Percentiles rank a stretch among this genome's conserved stretches.
These are phyloP conservation scores for Musa itinerans DNA, from an alignment of 176 grass and related monocot genomes.

Conservation along the genomic window DNA sequence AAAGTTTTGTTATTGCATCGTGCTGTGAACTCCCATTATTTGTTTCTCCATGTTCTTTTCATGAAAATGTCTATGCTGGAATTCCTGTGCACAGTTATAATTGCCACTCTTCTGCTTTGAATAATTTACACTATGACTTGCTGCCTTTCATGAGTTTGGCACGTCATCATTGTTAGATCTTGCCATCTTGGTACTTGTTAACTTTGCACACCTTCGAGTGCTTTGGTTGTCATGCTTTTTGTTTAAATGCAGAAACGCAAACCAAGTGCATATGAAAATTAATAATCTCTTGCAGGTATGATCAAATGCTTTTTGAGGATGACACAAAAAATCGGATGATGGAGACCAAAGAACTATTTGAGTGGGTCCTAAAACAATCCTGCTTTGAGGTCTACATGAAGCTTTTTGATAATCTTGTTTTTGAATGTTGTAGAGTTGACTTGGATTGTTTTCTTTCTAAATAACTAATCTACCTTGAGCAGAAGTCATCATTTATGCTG, in stretches of 20 bases:
- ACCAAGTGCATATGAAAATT: neutral
- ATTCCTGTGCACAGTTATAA: neutral
- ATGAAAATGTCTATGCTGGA: neutral
- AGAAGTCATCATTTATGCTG: slow-evolving; percentile 98
- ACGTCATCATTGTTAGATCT: too few relatives aligned
- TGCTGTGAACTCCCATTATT: too few relatives aligned
- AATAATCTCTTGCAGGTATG: slow-evolving; percentile 39
- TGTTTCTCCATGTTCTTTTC: neutral
- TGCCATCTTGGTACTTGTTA: neutral
- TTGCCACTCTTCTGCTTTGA: neutral
- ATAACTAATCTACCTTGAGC: slow-evolving; percentile 18
- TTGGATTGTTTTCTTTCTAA: slow-evolving; percentile 13
- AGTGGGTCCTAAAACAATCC: slow-evolving; percentile 87
- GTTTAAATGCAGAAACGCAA: neutral
- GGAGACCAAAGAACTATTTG: slow-evolving; percentile 93
- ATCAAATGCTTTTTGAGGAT: slow-evolving; percentile 91
- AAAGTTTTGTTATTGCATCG: too few relatives aligned
- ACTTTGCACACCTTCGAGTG: neutral
- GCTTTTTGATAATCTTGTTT: neutral
- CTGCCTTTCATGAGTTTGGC: neutral
- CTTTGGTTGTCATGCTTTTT: neutral
- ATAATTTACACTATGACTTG: neutral
- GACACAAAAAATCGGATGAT: slow-evolving; percentile 90
- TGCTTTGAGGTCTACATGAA: slow-evolving; percentile 71
- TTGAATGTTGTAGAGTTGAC: slow-evolving; percentile 1